Conservation (phyloP, 2,329 filamentous ascomycete genomes). For the Sarocladium kiliense region DNA sequence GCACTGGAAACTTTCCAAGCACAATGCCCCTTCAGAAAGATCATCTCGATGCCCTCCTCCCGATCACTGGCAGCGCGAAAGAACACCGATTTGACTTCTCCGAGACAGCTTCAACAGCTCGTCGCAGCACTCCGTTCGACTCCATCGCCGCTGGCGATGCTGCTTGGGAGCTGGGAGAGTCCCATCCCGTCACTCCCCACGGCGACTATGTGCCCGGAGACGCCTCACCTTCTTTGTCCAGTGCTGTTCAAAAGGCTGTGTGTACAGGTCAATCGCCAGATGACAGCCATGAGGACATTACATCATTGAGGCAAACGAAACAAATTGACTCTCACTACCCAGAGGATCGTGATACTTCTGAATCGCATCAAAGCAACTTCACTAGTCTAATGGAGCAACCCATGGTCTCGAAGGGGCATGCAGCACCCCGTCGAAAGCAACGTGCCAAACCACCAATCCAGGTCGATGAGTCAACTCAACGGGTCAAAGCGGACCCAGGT, state of each 20-base stretch:
- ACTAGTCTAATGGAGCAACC: neutral
- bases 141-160: neutral
- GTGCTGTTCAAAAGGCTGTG: neutral
- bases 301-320: neutral
- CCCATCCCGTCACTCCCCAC: neutral
- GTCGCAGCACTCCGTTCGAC: constrained; percentile 12
- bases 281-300: neutral
- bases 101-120: constrained; percentile 13
- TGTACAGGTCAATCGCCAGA: neutral
- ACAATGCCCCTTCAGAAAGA: neutral
- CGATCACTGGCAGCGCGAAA: neutral
- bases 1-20: constrained; percentile 4
- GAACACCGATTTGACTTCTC: constrained; percentile 17
- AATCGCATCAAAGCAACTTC: neutral
- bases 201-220: neutral
- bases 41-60: neutral
- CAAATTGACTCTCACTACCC: neutral
- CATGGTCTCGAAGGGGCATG: constrained; percentile 14
- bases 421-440: constrained; percentile 20
- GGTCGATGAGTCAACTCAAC: constrained; percentile 25
- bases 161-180: constrained; percentile 10
- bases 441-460: constrained; percentile 27
- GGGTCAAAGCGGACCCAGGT: constrained; percentile 14
- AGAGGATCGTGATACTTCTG: neutral
- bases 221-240: neutral